Evolutionary conservation across 306 rosid genomes (phyloP).

Genomic region (Citrullus mucosospermus): DNA sequence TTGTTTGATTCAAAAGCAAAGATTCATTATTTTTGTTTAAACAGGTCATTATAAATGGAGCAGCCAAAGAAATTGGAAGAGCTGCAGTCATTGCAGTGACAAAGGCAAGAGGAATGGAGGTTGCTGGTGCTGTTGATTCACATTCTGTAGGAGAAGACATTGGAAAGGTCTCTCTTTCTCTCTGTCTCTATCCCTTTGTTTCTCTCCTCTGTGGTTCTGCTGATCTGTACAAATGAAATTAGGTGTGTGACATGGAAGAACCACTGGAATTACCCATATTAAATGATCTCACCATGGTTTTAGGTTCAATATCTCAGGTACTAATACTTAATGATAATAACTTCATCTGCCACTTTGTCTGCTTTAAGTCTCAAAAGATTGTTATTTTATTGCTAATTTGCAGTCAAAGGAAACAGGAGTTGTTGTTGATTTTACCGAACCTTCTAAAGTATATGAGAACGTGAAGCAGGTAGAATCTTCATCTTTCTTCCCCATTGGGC

Average conservation of each 20-base stretch:
- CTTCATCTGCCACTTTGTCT: background rate
- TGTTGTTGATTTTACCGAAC: slow-evolving; percentile 79
- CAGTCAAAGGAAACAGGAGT: slow-evolving; percentile 69
- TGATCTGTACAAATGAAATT: background rate
- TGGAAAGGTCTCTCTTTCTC: slow-evolving; percentile 26
- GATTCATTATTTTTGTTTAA: background rate
- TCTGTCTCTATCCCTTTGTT: background rate
- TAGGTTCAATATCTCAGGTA: slow-evolving; percentile 95
- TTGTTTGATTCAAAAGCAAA: background rate
- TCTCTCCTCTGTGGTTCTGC: background rate
- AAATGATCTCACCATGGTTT: slow-evolving; percentile 80
- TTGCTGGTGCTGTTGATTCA: slow-evolving; percentile 47
- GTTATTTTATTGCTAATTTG: slow-evolving; percentile 10
- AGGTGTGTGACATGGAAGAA: slow-evolving; percentile 82
- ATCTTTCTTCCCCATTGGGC: background rate
- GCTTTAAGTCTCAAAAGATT: background rate
- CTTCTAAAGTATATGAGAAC: slow-evolving; percentile 79
- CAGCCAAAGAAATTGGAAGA: slow-evolving; percentile 89
- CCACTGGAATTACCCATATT: slow-evolving; percentile 82
- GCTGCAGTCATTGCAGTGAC: slow-evolving; percentile 81
- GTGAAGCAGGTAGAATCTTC: slow-evolving; percentile 64
- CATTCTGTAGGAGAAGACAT: slow-evolving; percentile 39
- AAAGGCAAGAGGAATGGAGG: slow-evolving; percentile 53
- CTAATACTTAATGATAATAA: background rate
- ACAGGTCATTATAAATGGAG: slow-evolving; percentile 78